Conservation (phyloP, 2,329 filamentous ascomycete species). For the Cercospora zeae-maydis region DNA sequence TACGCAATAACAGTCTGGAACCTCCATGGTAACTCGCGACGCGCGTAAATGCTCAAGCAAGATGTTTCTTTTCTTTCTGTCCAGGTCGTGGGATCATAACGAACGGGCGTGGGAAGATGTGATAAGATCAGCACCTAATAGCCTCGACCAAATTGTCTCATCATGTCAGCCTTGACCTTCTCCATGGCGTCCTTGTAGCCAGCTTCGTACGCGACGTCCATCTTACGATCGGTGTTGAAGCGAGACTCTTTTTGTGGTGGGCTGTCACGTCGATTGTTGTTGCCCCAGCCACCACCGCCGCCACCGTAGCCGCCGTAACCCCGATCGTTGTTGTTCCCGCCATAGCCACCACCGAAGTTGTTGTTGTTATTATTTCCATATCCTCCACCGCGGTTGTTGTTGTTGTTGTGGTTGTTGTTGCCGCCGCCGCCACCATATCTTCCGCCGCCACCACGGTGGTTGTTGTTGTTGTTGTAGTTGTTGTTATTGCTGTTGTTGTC, state of each 20-base stretch:
- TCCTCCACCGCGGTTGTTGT: constrained; percentile 9
- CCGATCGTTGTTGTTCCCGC: background rate
- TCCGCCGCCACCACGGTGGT: constrained; percentile 3
- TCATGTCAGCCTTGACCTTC: constrained; percentile 27
- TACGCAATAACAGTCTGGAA: background rate
- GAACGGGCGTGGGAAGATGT: background rate
- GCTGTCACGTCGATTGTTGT: constrained; percentile 6
- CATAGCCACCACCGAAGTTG: constrained; percentile 1
- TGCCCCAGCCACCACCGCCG: background rate
- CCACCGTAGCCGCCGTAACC: background rate
- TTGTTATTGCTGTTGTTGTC: background rate
- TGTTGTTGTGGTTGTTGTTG: constrained; percentile 6
- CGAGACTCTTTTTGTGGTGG: constrained; percentile 11
- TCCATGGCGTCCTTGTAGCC: constrained; percentile 28
- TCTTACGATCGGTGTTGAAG: constrained; percentile 25
- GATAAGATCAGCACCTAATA: background rate
- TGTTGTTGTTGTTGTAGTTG: constrained; percentile 7
- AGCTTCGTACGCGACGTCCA: constrained; percentile 27
- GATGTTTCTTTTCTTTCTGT: background rate
- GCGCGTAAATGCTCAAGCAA: constrained; percentile 3
- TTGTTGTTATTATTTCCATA: constrained; percentile 14
- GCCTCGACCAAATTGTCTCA: constrained; percentile 19
- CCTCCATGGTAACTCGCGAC: background rate
- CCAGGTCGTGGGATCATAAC: background rate
- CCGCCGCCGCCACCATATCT: constrained; percentile 6